These are phyloP conservation scores for Phialophora macrospora DNA, from an alignment of 2,329 filamentous ascomycete genomes.

Conservation along the genomic window DNA sequence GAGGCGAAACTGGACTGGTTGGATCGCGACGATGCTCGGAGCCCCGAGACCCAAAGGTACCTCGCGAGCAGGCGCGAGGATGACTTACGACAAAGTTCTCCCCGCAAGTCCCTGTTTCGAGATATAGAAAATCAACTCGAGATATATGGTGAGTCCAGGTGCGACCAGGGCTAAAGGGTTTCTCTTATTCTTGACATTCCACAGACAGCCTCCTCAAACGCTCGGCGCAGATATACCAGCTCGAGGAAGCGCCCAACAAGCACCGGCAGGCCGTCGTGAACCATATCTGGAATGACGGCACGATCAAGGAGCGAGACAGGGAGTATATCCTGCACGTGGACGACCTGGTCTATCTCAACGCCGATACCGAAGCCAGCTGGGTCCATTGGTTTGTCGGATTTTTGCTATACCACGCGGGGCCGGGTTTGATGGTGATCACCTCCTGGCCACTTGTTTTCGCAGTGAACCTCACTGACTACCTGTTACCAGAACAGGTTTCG, in stretches of 20 bases:
- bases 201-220: constrained; percentile 25
- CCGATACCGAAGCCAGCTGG: constrained; percentile 22
- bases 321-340: constrained; percentile 29
- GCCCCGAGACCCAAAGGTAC: background rate
- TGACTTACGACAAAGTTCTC: constrained; percentile 11
- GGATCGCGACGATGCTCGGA: constrained; percentile 19
- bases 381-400: constrained; percentile 19
- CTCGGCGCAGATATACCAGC: constrained; percentile 17
- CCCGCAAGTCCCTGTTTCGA: constrained; percentile 16
- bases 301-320: constrained; percentile 11
- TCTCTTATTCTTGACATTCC: background rate
- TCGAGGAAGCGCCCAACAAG: constrained; percentile 7
- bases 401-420: constrained; percentile 1
- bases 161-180: no score
- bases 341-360: constrained; percentile 21
- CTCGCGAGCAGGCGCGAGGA: constrained; percentile 20
- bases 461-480: background rate
- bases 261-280: constrained; percentile 18
- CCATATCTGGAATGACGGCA: constrained; percentile 26
- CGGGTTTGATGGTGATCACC: background rate
- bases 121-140: constrained; percentile 18
- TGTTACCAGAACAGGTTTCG: constrained; percentile 6
- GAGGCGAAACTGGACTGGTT: constrained; percentile 39
- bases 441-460: background rate
- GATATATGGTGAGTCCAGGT: constrained; percentile 14